phyloP scores from a whole-genome alignment of 257 asterid genomes.

The Prunella vulgaris region DNA sequence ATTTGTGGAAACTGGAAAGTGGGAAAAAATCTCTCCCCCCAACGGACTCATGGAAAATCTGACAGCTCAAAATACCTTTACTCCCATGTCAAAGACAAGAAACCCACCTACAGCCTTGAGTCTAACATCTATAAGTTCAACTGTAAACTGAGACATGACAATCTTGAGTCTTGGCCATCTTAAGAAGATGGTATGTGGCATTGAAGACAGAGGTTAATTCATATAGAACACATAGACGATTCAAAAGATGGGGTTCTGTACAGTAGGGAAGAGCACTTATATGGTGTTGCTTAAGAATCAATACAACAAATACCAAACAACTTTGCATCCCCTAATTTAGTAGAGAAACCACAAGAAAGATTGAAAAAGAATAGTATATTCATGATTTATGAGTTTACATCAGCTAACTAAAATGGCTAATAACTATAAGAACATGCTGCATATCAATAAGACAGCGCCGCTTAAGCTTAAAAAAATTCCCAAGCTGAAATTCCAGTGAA shows the following conservation, averaged over 20 bases:
- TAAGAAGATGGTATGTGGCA: not conserved
- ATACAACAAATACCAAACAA: conserved; percentile 5
- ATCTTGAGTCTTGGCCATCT: not conserved
- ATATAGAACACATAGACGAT: not conserved
- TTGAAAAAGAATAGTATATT: not conserved
- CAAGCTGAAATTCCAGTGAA: not conserved
- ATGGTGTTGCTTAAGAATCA: not conserved
- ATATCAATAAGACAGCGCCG: not conserved
- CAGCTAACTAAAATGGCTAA: not conserved
- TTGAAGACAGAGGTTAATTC: not conserved
- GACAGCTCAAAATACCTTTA: not conserved
- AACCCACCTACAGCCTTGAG: not conserved
- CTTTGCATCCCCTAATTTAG: not conserved
- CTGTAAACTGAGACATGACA: not conserved
- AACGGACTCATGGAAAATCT: not conserved
- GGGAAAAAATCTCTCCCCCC: not conserved
- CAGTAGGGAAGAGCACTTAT: not conserved
- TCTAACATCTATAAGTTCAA: not conserved
- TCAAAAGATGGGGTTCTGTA: conserved; percentile 1
- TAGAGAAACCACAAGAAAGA: not conserved
- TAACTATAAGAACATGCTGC: not conserved
- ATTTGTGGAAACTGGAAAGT: not conserved
- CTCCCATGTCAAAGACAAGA: not conserved
- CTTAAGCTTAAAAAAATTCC: not conserved
- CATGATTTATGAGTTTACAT: not conserved